Evolutionary conservation across 1,284 basidiomycete species (phyloP), one percentile per base, ranked within the genome.

Genomic region (Malassezia obtusa): DNA sequence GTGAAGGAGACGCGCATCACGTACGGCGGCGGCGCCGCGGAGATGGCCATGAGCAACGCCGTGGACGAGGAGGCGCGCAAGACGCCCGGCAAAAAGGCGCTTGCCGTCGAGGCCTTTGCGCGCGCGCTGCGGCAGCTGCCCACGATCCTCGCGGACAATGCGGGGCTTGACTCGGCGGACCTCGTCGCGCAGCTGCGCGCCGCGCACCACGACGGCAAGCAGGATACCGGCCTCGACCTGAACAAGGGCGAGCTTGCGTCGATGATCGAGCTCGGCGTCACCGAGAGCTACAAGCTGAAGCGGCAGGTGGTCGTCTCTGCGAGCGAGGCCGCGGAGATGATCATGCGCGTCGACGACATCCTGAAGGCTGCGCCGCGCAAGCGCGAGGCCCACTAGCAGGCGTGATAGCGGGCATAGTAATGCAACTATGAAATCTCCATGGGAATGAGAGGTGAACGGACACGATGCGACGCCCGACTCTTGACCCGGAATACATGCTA

Each of bases 291-390:
- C 78, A 98, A 98, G 79, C 79, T 99, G 60, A 99, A 98, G 78
- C 79, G 85, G 39, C 91, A 95, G 76, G 91, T 98, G 0, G 85
- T 99, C 3, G 77, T 88, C 48, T 90, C 87, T 65, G 91, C 94
- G 1, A 90, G 84, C 59, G 94, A 99, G 75, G 94, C 92, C 9
- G 86, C 89, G 1, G 94, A 99, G 79, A 96, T 98, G 90, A 95
- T 96, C 63, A 80, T 98, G 63, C 81, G 92, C 83, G 89, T 76
- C 32, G 87, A 80, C 38, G 61, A 80, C 60, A 81, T 83, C 58
- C 67, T 83, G 57, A 75, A 81, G 40, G 73, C 77, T 31, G 78
- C 82, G 37, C 82, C 82, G 25, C 75, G 82, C 66, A 77, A 79
- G 67, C 74, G 82, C 46, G 81, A 82, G 67, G 80, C 71, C 24